phyloP scores from a whole-genome alignment of 768 basidiomycete species.

The Calocera cornea region DNA sequence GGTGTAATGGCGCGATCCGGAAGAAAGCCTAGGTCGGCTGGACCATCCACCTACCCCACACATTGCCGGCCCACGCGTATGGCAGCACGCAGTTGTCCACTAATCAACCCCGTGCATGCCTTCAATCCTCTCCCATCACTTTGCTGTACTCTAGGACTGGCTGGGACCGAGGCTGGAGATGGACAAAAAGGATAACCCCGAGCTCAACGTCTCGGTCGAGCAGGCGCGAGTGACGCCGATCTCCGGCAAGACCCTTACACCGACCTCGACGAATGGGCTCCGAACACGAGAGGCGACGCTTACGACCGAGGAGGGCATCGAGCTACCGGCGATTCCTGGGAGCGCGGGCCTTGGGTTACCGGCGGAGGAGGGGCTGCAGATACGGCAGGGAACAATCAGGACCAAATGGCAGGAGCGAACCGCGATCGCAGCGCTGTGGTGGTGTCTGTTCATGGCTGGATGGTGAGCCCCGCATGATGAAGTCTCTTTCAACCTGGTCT shows the following conservation, averaged over 20 bases:
- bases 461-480: neutral
- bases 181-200: neutral
- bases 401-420: neutral
- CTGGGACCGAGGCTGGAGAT: neutral
- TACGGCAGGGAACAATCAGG: neutral
- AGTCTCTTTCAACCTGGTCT: neutral
- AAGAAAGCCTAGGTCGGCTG: neutral
- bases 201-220: neutral
- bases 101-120: neutral
- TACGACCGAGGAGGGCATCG: neutral
- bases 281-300: neutral
- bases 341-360: neutral
- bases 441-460: conserved; percentile 3
- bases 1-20: neutral
- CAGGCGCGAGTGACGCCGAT: neutral
- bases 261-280: neutral
- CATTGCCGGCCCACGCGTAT: neutral
- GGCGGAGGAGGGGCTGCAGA: neutral
- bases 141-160: neutral
- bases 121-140: neutral
- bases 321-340: neutral
- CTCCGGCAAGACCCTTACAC: neutral
- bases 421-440: neutral
- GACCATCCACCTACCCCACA: neutral
- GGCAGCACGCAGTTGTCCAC: neutral